phyloP scores from a whole-genome alignment of 371 early-diverging fungal species.

The Rhizopus stolonifer region DNA sequence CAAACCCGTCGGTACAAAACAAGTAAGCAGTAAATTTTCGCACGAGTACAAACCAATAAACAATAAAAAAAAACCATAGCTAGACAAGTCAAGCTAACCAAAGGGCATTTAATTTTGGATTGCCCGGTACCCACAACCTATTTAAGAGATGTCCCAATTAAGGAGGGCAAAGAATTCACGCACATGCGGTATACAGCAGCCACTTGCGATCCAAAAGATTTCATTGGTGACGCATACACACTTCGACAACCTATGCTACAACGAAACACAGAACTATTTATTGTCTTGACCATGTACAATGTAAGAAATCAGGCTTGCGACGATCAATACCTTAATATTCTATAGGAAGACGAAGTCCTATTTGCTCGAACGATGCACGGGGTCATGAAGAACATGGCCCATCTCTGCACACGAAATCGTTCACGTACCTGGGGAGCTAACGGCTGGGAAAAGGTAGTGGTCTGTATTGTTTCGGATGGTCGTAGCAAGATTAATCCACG shows the following conservation, averaged over 20 bases:
- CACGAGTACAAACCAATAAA: no score
- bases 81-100: conserved; percentile 60
- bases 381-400: conserved; percentile 88
- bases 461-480: conserved; percentile 87
- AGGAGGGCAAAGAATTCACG: conserved; percentile 69
- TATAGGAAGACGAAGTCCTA: conserved; percentile 83
- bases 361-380: conserved; percentile 89
- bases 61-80: conserved; percentile 13
- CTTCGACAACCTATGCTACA: conserved; percentile 77
- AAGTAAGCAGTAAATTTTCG: no score
- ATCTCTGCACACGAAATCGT: conserved; percentile 79
- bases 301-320: no score
- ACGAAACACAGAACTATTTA: conserved; percentile 81
- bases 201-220: conserved; percentile 85
- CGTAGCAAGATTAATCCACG: conserved; percentile 76
- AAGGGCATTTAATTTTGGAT: conserved; percentile 78
- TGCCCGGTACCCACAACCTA: conserved; percentile 70
- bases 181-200: conserved; percentile 83
- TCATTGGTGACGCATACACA: conserved; percentile 69
- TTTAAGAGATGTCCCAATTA: conserved; percentile 56
- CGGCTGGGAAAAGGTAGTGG: conserved; percentile 91
- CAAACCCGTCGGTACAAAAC: no score
- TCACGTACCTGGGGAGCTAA: conserved; percentile 83
- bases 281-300: conserved; percentile 94
- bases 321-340: no score